phyloP scores from a whole-genome alignment of 805 yeast species.

The Millerago galiae region DNA sequence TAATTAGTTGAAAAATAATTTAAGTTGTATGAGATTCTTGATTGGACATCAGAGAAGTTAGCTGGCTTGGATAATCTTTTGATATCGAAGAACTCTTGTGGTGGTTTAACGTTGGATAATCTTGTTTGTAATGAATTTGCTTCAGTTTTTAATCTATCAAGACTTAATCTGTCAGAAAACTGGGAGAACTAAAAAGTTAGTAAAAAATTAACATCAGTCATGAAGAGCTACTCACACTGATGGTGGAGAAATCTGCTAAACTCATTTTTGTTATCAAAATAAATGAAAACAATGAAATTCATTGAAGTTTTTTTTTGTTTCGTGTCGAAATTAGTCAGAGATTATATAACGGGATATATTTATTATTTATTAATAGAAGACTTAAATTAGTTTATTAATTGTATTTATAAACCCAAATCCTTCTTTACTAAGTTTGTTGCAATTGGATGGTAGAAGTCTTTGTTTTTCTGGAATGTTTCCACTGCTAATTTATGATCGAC shows the following conservation, averaged over 20 bases:
- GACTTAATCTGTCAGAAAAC: constrained; percentile 40
- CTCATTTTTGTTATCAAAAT: constrained; percentile 20
- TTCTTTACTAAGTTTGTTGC: constrained; percentile 78
- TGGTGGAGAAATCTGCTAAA: constrained; percentile 31
- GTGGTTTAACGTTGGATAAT: constrained; percentile 72
- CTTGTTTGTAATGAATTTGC: constrained; percentile 51
- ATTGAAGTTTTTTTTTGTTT: neutral
- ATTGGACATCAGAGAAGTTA: constrained; percentile 83
- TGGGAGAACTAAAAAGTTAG: constrained; percentile 29
- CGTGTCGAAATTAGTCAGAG: neutral
- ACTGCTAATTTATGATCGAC: constrained; percentile 66
- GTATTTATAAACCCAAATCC: constrained; percentile 61
- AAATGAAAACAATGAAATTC: neutral
- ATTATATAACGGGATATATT: neutral
- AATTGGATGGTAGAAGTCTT: constrained; percentile 72
- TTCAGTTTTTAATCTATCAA: constrained; percentile 45
- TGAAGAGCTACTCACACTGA: constrained; percentile 31
- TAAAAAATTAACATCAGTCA: too few relatives aligned
- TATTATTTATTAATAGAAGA: too few relatives aligned
- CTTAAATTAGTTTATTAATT: neutral
- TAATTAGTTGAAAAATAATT: constrained; percentile 87
- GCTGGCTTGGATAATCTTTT: constrained; percentile 87
- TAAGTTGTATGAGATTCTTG: constrained; percentile 81
- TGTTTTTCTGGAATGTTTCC: constrained; percentile 52
- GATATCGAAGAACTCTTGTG: constrained; percentile 89